Conservation (phyloP, 148 eudicot genomes). For the Chenopodium suecicum region DNA sequence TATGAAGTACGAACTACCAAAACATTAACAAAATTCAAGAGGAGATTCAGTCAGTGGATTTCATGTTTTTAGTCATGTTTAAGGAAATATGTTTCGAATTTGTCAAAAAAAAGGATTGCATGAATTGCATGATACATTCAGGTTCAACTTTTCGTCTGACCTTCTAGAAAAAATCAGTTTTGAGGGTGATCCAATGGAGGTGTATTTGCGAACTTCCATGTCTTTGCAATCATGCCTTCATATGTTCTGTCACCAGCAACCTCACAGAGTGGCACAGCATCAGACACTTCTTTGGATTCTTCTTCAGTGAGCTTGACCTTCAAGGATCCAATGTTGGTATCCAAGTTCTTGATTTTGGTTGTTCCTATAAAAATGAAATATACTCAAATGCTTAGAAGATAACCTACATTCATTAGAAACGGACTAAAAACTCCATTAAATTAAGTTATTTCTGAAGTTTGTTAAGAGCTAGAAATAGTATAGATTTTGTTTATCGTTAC, state of each 20-base stretch:
- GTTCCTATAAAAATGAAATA: conserved; percentile 27
- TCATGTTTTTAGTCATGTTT: neutral
- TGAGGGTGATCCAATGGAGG: conserved; percentile 15
- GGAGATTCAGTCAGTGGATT: too few species aligned
- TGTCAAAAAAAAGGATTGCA: neutral
- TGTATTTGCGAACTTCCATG: conserved; percentile 43
- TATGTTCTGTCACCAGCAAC: conserved; percentile 40
- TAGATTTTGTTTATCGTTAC: conserved; percentile 9
- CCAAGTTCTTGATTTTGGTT: conserved; percentile 41
- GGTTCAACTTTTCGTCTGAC: neutral
- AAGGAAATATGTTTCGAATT: neutral
- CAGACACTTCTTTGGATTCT: conserved; percentile 33
- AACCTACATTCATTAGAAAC: neutral
- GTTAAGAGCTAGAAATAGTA: neutral
- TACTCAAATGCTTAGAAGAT: conserved; percentile 1
- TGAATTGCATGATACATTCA: neutral
- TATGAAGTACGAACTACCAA: conserved; percentile 3
- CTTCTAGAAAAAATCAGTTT: neutral
- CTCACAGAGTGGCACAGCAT: conserved; percentile 34
- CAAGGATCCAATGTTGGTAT: conserved; percentile 34
- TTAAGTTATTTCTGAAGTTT: neutral
- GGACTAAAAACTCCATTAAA: neutral
- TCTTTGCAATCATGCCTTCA: conserved; percentile 11
- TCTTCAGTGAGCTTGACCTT: conserved; percentile 33
- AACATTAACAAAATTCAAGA: neutral